phyloP scores from a whole-genome alignment of 306 rosid species.

The Hippophae rhamnoides region DNA sequence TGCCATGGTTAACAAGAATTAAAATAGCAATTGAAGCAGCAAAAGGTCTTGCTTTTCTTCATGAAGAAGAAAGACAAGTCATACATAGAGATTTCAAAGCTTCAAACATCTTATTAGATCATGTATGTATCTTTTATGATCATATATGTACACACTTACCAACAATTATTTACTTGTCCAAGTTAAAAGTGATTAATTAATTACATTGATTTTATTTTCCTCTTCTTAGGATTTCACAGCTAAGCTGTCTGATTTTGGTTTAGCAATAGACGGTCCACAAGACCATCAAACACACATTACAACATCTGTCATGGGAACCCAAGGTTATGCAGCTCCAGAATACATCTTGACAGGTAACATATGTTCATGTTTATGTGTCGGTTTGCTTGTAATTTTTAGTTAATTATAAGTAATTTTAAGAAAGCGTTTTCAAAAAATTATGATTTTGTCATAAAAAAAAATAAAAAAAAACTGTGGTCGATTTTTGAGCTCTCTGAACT shows the following conservation, averaged over 20 bases:
- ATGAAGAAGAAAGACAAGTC: conserved; percentile 75
- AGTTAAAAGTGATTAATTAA: background rate
- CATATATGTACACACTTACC: background rate
- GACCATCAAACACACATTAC: conserved; percentile 59
- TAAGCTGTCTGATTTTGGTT: conserved; percentile 86
- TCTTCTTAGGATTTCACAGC: conserved; percentile 54
- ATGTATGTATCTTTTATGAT: conserved; percentile 21
- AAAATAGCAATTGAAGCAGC: conserved; percentile 87
- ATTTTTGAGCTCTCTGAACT: too few relatives aligned
- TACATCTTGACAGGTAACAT: conserved; percentile 64
- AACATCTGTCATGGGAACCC: conserved; percentile 74
- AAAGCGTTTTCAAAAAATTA: too few relatives aligned
- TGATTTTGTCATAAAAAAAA: too few relatives aligned
- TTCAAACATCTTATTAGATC: conserved; percentile 69
- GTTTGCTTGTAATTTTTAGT: too few relatives aligned
- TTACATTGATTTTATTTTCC: background rate
- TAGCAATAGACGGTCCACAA: conserved; percentile 73
- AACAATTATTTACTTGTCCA: background rate
- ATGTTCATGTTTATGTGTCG: too few relatives aligned
- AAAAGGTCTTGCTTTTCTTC: conserved; percentile 77
- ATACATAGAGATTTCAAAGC: conserved; percentile 83
- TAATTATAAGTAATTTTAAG: too few relatives aligned
- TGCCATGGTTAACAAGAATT: conserved; percentile 85
- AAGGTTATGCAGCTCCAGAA: conserved; percentile 94
- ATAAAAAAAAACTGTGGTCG: too few relatives aligned